phyloP scores from a whole-genome alignment of 164 flowering plant genomes.

The Nelumbo lutea region DNA sequence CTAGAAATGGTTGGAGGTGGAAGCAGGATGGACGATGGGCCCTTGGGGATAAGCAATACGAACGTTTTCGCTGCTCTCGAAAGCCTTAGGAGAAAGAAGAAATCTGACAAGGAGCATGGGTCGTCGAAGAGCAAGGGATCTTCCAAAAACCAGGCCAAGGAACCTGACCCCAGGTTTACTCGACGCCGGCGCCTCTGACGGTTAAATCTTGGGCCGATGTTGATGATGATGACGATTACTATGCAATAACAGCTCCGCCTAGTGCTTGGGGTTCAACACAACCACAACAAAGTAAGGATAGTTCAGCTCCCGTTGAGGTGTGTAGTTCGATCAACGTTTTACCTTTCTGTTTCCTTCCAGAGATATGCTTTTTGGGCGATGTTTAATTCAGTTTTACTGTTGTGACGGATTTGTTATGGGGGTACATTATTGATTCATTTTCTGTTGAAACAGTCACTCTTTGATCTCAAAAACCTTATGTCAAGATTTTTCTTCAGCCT shows the following conservation, averaged over 20 bases:
- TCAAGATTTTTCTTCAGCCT: too few species aligned
- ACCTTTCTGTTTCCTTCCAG: too few species aligned
- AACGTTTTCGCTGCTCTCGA: constrained; percentile 65
- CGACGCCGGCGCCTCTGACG: constrained; percentile 72
- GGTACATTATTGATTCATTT: too few species aligned
- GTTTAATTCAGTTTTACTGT: constrained; percentile 3
- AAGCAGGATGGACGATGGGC: constrained; percentile 45
- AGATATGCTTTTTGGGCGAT: too few species aligned
- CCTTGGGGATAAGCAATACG: constrained; percentile 32
- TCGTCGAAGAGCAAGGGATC: constrained; percentile 46
- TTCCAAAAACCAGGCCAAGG: constrained; percentile 35
- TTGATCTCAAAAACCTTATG: too few species aligned
- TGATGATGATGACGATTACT: constrained; percentile 86
- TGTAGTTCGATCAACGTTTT: not conserved
- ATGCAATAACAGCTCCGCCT: constrained; percentile 67
- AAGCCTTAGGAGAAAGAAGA: constrained; percentile 55
- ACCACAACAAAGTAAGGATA: constrained; percentile 31
- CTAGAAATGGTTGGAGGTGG: constrained; percentile 54
- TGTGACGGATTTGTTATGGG: not conserved
- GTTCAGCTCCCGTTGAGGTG: constrained; percentile 34
- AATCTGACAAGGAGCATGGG: constrained; percentile 45
- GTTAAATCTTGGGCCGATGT: constrained; percentile 90
- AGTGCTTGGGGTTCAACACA: constrained; percentile 44
- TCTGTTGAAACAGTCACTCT: too few species aligned
- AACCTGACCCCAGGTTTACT: constrained; percentile 51